These are phyloP conservation scores for Boletus reticulatus DNA, from an alignment of 768 basidiomycete species.

Conservation along the genomic window DNA sequence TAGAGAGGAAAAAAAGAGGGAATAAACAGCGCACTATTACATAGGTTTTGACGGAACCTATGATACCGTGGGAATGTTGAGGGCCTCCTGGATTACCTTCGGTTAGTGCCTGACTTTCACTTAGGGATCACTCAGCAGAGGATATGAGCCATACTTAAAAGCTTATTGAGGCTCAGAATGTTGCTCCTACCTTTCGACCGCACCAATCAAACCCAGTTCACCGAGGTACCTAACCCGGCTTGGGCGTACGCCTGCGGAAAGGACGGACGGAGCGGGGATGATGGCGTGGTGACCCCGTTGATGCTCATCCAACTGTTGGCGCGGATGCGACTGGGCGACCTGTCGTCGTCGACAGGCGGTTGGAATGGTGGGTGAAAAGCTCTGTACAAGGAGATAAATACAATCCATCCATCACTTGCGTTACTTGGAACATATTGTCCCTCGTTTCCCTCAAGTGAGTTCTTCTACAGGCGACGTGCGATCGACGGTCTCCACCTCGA, in stretches of 20 bases:
- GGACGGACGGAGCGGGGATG: slow-evolving; percentile 16
- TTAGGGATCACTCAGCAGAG: background rate
- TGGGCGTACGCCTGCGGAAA: slow-evolving; percentile 32
- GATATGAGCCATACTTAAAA: background rate
- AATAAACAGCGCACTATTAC: no score
- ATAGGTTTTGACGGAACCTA: no score
- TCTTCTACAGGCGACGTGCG: background rate
- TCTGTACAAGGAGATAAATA: no score
- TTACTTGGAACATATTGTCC: background rate
- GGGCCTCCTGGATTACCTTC: no score
- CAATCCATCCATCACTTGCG: background rate
- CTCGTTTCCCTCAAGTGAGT: background rate
- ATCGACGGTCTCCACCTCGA: background rate
- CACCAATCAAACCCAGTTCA: slow-evolving; percentile 18
- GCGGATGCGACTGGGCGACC: slow-evolving; percentile 59
- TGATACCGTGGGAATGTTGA: no score
- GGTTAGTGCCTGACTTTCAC: no score
- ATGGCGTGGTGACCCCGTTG: slow-evolving; percentile 51
- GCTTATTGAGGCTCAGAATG: slow-evolving; percentile 18
- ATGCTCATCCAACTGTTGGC: slow-evolving; percentile 55
- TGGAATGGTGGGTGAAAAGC: slow-evolving; percentile 55
- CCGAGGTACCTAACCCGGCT: slow-evolving; percentile 29
- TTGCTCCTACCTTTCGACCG: slow-evolving; percentile 30
- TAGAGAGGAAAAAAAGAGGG: background rate
- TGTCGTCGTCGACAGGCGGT: slow-evolving; percentile 63